Percentiles rank a stretch among this genome's conserved stretches.
These are phyloP conservation scores for Colletotrichum camelliae DNA, from an alignment of 2,329 filamentous ascomycete genomes.

Conservation along the genomic window DNA sequence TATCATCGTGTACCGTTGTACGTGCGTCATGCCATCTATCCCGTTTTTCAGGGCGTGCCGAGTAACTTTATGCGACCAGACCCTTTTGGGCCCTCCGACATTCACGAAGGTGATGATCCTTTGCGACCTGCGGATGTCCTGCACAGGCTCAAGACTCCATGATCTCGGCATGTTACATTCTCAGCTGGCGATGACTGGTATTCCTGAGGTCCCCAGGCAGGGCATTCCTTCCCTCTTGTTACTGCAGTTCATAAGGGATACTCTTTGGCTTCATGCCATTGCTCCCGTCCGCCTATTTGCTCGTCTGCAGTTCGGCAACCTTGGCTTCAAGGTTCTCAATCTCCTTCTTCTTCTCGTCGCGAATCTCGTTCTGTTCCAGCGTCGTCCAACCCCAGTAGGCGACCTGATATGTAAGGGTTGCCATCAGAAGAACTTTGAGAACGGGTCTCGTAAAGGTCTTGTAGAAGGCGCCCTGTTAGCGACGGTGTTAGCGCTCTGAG, in stretches of 20 bases:
- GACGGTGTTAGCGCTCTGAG: not conserved
- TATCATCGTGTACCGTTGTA: not conserved
- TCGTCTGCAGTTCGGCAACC: constrained; percentile 37
- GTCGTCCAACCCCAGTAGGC: constrained; percentile 77
- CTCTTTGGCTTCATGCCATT: not conserved
- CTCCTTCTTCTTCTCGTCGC: constrained; percentile 46
- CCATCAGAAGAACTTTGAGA: constrained; percentile 75
- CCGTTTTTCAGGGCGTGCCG: not conserved
- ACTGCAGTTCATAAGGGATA: not conserved
- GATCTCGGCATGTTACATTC: not conserved
- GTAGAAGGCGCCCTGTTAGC: constrained; percentile 69
- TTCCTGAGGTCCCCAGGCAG: not conserved
- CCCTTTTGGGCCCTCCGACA: not conserved
- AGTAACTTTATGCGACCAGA: not conserved
- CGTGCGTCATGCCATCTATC: not conserved
- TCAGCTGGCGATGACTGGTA: not conserved
- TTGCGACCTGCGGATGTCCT: not conserved
- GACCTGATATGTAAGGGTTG: constrained; percentile 81
- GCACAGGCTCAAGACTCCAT: not conserved
- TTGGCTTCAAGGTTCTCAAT: constrained; percentile 43
- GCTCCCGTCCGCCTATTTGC: not conserved
- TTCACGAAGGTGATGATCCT: not conserved
- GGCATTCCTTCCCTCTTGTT: not conserved
- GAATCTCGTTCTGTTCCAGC: constrained; percentile 74
- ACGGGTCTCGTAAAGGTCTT: constrained; percentile 76